Evolutionary conservation across 352 stramenopile genomes (phyloP).

Genomic region (Pythium oligandrum): DNA sequence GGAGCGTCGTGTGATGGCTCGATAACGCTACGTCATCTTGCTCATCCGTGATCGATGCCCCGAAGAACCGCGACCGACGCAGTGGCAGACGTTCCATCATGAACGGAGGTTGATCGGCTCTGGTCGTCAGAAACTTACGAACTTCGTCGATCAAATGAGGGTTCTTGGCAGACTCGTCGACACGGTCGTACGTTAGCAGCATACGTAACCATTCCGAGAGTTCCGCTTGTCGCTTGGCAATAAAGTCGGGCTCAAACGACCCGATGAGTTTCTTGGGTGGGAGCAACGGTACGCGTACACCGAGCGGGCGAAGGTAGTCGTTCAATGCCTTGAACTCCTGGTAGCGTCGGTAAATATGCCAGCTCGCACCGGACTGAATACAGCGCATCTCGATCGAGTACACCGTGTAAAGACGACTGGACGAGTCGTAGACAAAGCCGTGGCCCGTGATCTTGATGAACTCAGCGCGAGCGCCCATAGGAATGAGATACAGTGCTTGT

Average conservation of each 20-base stretch:
- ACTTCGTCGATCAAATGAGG: constrained; percentile 75
- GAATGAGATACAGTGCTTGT: constrained; percentile 79
- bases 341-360: constrained; percentile 82
- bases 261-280: constrained; percentile 83
- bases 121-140: constrained; percentile 73
- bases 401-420: constrained; percentile 74
- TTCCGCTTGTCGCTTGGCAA: constrained; percentile 64
- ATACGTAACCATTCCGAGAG: constrained; percentile 63
- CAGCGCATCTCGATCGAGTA: constrained; percentile 79
- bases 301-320: constrained; percentile 51
- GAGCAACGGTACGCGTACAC: constrained; percentile 67
- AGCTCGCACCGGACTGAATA: constrained; percentile 62
- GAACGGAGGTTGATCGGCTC: constrained; percentile 78
- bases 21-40: constrained; percentile 35
- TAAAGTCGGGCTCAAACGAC: constrained; percentile 78
- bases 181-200: constrained; percentile 66
- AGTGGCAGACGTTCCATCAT: constrained; percentile 59
- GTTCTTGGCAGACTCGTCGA: constrained; percentile 69
- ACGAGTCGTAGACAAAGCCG: constrained; percentile 69
- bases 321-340: constrained; percentile 82
- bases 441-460: constrained; percentile 76
- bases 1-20: constrained; percentile 49
- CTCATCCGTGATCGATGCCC: constrained; percentile 53
- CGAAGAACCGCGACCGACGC: constrained; percentile 65
- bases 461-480: constrained; percentile 51